These are phyloP conservation scores for Eragrostis tef DNA, from an alignment of 202 grass and related monocot genomes.

Conservation along the genomic window DNA sequence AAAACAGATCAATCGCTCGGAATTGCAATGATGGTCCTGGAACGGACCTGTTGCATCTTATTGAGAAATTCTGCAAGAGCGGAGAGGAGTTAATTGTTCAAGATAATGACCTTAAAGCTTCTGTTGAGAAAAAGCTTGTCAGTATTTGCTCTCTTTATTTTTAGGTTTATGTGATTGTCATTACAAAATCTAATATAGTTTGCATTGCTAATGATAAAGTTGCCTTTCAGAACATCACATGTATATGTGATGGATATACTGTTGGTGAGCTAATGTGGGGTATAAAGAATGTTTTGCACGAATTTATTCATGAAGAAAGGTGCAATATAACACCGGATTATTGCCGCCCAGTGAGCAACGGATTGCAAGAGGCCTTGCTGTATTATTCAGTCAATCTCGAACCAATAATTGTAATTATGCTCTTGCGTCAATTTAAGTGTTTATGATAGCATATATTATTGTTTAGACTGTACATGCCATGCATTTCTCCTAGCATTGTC, in stretches of 20 bases:
- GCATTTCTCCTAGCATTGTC: background rate
- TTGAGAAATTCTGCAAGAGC: background rate
- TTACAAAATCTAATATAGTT: background rate
- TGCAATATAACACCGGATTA: background rate
- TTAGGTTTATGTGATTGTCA: background rate
- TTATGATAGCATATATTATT: background rate
- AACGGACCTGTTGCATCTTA: background rate
- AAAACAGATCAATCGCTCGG: background rate
- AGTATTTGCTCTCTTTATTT: background rate
- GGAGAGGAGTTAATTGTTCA: background rate
- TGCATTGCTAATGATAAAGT: background rate
- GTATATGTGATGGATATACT: background rate
- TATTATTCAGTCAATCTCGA: constrained; percentile 4
- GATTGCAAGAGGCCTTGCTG: constrained; percentile 5
- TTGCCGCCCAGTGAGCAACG: background rate
- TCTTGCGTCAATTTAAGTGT: background rate
- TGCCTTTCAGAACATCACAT: background rate
- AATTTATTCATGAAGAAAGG: background rate
- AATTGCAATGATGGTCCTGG: background rate
- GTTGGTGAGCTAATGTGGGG: constrained; percentile 10
- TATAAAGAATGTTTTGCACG: constrained; percentile 14
- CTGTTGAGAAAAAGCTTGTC: background rate
- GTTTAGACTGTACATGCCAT: background rate
- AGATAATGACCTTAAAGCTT: constrained; percentile 1
- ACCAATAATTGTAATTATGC: background rate